Evolutionary conservation across 169 alveolate species (phyloP).

Genomic region (Plasmodium sp.): DNA sequence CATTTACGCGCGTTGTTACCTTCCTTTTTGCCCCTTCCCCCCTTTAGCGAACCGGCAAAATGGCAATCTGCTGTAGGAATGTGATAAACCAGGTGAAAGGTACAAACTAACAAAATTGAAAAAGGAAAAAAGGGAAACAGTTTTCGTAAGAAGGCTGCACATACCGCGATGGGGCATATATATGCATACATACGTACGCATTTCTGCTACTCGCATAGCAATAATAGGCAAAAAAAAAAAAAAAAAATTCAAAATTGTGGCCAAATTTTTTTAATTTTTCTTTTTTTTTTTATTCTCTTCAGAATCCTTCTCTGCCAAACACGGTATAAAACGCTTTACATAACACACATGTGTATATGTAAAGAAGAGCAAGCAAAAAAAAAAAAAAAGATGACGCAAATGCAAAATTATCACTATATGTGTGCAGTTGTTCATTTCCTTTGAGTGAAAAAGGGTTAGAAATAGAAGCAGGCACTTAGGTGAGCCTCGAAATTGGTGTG

Average conservation of each 20-base stretch:
- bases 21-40: neutral
- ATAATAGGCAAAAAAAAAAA: neutral
- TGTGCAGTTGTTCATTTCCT: neutral
- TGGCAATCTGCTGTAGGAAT: slow-evolving; percentile 72
- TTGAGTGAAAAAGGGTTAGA: neutral
- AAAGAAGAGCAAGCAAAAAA: neutral
- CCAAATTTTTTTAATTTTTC: neutral
- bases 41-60: slow-evolving; percentile 8
- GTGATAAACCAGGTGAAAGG: slow-evolving; percentile 45
- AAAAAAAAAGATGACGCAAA: neutral
- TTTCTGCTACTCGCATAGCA: neutral
- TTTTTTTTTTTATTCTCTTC: slow-evolving; percentile 4
- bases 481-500: neutral
- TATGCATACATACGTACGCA: neutral
- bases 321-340: slow-evolving; percentile 4
- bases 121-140: neutral
- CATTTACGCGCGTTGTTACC: neutral
- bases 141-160: neutral
- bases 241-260: neutral
- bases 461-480: neutral
- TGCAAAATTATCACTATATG: neutral
- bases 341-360: neutral
- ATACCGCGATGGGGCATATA: neutral
- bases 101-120: neutral
- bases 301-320: neutral